phyloP scores from a whole-genome alignment of 345 rosid genomes.

The Pugionium dolabratum region DNA sequence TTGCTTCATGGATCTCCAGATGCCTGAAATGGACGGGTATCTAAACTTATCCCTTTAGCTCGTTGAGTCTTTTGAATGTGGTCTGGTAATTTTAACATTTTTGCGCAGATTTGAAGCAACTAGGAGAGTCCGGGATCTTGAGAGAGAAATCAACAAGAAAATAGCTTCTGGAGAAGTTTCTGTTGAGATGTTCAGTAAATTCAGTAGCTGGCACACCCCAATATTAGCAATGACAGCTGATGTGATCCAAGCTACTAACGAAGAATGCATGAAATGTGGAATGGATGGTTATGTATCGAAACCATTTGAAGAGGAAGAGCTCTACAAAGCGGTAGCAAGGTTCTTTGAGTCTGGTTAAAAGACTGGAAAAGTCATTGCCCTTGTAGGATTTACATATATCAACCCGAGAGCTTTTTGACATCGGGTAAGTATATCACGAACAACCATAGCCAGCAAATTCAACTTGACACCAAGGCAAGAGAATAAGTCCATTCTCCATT shows the following conservation, averaged over 20 bases:
- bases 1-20: slow-evolving; percentile 96
- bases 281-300: slow-evolving; percentile 6
- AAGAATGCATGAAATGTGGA: not conserved
- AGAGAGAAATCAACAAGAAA: slow-evolving; percentile 58
- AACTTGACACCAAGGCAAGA: slow-evolving; percentile 11
- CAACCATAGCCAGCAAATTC: slow-evolving; percentile 26
- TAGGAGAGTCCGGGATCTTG: slow-evolving; percentile 57
- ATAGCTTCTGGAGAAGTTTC: slow-evolving; percentile 21
- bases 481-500: slow-evolving; percentile 10
- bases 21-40: slow-evolving; percentile 99
- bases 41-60: not conserved
- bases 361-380: slow-evolving; percentile 20
- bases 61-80: too few relatives aligned
- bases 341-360: slow-evolving; percentile 47
- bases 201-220: slow-evolving; percentile 28
- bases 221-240: slow-evolving; percentile 6
- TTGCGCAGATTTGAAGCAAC: slow-evolving; percentile 81
- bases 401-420: slow-evolving; percentile 34
- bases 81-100: not conserved
- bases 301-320: slow-evolving; percentile 1
- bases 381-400: slow-evolving; percentile 20
- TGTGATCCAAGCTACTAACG: not conserved
- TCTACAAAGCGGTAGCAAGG: not conserved
- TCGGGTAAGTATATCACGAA: slow-evolving; percentile 22
- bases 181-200: slow-evolving; percentile 45